Conservation (phyloP, 2,329 filamentous ascomycete genomes). For the Fusarium redolens region DNA sequence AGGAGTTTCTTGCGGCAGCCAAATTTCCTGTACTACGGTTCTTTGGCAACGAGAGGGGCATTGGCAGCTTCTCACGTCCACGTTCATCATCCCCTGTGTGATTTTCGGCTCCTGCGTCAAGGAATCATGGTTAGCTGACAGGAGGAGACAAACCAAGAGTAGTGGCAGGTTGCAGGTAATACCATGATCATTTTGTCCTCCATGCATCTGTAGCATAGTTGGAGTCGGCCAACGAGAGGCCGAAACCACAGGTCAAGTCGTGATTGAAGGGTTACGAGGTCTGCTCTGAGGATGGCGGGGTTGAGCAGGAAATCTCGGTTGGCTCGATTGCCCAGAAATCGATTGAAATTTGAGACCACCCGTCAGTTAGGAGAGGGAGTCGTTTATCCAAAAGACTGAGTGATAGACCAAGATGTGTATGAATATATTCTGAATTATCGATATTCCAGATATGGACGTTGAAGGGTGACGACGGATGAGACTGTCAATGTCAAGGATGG, state of each 20-base stretch:
- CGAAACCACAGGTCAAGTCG: constrained; percentile 35
- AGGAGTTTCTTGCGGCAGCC: constrained; percentile 57
- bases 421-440: constrained; percentile 26
- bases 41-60: constrained; percentile 67
- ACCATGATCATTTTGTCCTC: constrained; percentile 56
- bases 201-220: constrained; percentile 59
- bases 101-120: constrained; percentile 48
- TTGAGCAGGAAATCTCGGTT: constrained; percentile 45
- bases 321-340: constrained; percentile 28
- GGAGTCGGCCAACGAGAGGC: constrained; percentile 45
- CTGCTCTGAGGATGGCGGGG: constrained; percentile 41
- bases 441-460: constrained; percentile 30
- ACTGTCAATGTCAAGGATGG: constrained; percentile 24
- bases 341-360: constrained; percentile 24
- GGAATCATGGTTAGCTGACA: constrained; percentile 40
- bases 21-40: constrained; percentile 75
- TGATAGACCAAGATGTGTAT: not conserved
- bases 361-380: constrained; percentile 14
- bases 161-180: constrained; percentile 33
- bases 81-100: constrained; percentile 51
- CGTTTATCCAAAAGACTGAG: constrained; percentile 1
- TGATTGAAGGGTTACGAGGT: constrained; percentile 31
- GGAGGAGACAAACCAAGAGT: constrained; percentile 13
- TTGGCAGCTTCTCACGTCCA: constrained; percentile 59
- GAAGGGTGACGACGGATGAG: constrained; percentile 27